A percentile compares a stretch with the other conserved stretches of the same genome.
Conservation (phyloP, 306 rosid genomes). For the Quercus gilva region DNA sequence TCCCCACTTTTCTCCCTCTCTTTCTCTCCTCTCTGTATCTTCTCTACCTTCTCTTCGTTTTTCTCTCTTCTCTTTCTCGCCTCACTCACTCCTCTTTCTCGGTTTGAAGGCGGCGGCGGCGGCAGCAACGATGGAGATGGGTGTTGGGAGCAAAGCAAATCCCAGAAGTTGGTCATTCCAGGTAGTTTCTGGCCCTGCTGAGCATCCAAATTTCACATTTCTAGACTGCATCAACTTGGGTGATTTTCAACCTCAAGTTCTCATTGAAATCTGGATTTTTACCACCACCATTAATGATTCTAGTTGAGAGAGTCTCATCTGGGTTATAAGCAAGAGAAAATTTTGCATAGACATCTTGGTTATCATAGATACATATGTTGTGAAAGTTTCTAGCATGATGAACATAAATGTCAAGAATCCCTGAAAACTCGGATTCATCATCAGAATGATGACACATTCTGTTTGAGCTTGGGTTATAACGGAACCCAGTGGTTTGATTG, state of each 20-base stretch:
- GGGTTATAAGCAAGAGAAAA: conserved; percentile 87
- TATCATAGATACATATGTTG: conserved; percentile 89
- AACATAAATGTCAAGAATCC: conserved; percentile 75
- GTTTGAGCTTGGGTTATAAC: conserved; percentile 51
- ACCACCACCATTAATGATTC: conserved; percentile 74
- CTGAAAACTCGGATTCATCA: conserved; percentile 48
- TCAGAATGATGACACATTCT: conserved; percentile 21
- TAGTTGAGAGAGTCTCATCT: conserved; percentile 71
- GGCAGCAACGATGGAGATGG: too few relatives aligned
- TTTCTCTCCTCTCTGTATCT: too few relatives aligned
- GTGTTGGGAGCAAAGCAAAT: conserved; percentile 66
- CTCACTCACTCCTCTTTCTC: too few relatives aligned
- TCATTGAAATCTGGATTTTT: conserved; percentile 79
- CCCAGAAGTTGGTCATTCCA: conserved; percentile 93
- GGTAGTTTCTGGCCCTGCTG: conserved; percentile 68
- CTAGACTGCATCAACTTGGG: conserved; percentile 72
- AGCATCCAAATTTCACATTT: conserved; percentile 97
- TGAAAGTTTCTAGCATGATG: conserved; percentile 90
- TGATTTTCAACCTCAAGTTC: conserved; percentile 60
- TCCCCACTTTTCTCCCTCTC: too few relatives aligned
- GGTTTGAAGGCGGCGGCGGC: too few relatives aligned
- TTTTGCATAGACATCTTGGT: conserved; percentile 92
- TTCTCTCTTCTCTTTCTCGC: too few relatives aligned
- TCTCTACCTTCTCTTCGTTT: too few relatives aligned
- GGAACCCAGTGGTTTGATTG: conserved; percentile 46